Percentiles rank a stretch among this genome's conserved stretches.
Conservation (phyloP, 129 eudicot species). For the Tagetes patula region DNA sequence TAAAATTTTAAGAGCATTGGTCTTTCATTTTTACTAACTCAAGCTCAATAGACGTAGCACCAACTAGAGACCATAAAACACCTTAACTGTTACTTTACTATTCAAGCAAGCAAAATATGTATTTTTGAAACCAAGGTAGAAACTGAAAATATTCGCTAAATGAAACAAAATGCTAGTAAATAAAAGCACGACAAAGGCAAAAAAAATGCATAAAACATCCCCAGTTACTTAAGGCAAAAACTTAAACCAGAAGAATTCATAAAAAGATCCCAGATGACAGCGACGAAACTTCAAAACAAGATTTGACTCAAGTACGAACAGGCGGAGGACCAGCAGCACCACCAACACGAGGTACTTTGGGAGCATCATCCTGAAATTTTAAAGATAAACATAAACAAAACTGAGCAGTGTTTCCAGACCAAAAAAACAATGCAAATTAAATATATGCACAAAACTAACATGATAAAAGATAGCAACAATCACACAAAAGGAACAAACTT, state of each 20-base stretch:
- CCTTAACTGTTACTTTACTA: too few relatives aligned
- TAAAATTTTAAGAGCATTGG: too few relatives aligned
- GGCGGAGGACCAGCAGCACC: slow-evolving; percentile 1
- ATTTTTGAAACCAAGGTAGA: neutral
- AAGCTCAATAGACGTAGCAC: too few relatives aligned
- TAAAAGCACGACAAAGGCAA: neutral
- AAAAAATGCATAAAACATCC: neutral
- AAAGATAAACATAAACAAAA: neutral
- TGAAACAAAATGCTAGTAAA: neutral
- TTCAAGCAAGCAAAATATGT: too few relatives aligned
- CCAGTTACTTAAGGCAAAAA: neutral
- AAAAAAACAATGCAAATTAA: neutral
- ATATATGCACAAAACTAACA: neutral
- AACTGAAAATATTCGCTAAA: neutral
- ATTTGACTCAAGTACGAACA: neutral
- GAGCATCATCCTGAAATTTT: slow-evolving; percentile 14
- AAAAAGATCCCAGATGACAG: neutral
- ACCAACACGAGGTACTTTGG: slow-evolving; percentile 11
- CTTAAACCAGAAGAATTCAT: neutral
- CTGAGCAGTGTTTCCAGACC: neutral
- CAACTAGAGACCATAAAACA: too few relatives aligned
- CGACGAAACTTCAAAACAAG: neutral
- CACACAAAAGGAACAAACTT: neutral
- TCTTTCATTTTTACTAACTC: too few relatives aligned
- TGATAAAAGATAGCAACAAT: neutral